Base-by-base conservation (phyloP, 2,329 filamentous ascomycete species). In the Ophiostoma himal-ulmi region DNA sequence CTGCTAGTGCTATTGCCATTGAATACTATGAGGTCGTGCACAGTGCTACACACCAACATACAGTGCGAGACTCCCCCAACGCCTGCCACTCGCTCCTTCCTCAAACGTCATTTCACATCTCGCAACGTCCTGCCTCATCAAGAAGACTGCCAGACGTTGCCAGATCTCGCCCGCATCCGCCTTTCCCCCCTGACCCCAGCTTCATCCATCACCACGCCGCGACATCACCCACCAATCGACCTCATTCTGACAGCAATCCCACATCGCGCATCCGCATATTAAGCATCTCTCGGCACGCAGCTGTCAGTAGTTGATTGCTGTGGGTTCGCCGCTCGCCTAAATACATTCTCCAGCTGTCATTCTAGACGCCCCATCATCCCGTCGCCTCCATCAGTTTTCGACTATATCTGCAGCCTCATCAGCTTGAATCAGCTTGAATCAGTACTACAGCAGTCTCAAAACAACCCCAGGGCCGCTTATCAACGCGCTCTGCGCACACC, bases 41-140 rank as follows among this genome's bases (percentile, higher is more conserved):
- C 37, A 67, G 65, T 67, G 65, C 65, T 14, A 6, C 6, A 22
- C 65, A 13, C 65, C 39, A 67, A 48, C 26, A 48, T 39, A 67
- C 65, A 67, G 65, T 67, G 65, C 65, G 36, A 20, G 22, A 17
- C 39, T 17, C 26, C 65, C 62, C 14, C n/a, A 17, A 26, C 11
- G 14, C 22, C 22, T 66, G 64, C 39, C n/a, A 26, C 37, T 67
- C 37, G 37, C 65, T 67, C 65, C 65, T 67, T 67, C 65, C 65
- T 48, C 65, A 67, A 67, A 67, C 65, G 65, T 67, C 65, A 67
- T 67, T 67, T 67, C 65, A 65, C 62, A 39, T 65, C 60, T 64
- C 62, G 62, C 62, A 65, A 39, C 62, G 62, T 60, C 62, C 36
- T 65, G 62, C 62, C 62, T 65, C 62, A 39, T 65, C 62, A 65